Base-by-base conservation (phyloP, 2,329 filamentous ascomycete species). In the Botrytis aclada region DNA sequence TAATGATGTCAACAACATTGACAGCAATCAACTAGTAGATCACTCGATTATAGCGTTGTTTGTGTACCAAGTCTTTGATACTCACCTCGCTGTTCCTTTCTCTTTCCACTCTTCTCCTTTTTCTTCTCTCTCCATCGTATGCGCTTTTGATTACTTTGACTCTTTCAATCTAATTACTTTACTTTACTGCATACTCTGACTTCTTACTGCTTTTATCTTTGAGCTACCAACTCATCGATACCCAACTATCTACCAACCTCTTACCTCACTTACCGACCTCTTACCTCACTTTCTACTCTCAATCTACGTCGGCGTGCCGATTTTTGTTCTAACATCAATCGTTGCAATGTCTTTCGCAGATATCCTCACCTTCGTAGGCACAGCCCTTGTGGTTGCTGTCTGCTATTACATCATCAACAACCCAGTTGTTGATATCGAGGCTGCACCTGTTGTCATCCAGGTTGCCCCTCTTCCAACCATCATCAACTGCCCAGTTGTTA, bases 191-290 rank as follows among this genome's bases (percentile, higher is more conserved):
- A 29, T 67, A 67, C 34, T 69, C 43, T 69, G 22, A 32, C 58
- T 32, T 71, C 37, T 63, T 47, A 47, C 32, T 41, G n/a, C 62
- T 67, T 58, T 67, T 18, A 39, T 72, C 62, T 67, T 72, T 63
- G 62, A 60, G 62, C 63, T 39, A 72, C 70, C 70, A 67, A 45
- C 70, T 72, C 51, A 72, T 37, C n/a, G 70, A 66, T 54, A 54
- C 43, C 29, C 16, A 34, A 25, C 9, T 47, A 16, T 16, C 18
- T 60, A 43, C 34, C 54, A 45, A 41, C 25, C 62, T 18, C 29
- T 45, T 39, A 65, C 39, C 41, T n/a, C n/a, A n/a, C 12, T 47
- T 29, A 51, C 22, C n/a, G n/a, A n/a, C n/a, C 70, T 25, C 29
- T 37, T 47, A 65, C 39, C 32, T 29, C 16, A 25, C 29, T 58